Percentiles rank a stretch among this genome's conserved stretches.
Evolutionary conservation across 306 rosid genomes (phyloP).

Genomic region (Carpinus viminea): DNA sequence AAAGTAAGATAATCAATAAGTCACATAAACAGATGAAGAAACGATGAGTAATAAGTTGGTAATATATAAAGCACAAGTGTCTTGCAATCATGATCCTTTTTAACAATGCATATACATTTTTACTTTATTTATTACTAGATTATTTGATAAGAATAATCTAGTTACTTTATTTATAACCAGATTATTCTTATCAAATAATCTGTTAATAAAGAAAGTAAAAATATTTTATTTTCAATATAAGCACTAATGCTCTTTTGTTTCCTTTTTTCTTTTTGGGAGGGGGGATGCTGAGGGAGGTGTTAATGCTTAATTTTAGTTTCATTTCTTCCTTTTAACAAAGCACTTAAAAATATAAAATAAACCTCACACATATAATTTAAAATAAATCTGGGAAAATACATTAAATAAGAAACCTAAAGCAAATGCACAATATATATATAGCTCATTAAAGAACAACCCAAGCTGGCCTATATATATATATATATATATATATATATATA

Average conservation of each 20-base stretch:
- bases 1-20: constrained; percentile 2
- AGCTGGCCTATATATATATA: neutral
- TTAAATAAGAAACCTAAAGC: neutral
- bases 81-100: neutral
- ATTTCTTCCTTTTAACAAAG: neutral
- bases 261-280: too few species aligned
- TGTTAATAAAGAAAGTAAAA: neutral
- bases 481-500: neutral
- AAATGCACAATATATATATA: neutral
- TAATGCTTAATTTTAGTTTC: neutral
- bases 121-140: too few species aligned
- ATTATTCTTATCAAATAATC: neutral
- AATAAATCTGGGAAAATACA: neutral
- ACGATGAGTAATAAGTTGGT: neutral
- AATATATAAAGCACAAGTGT: neutral
- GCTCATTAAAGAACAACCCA: too few species aligned
- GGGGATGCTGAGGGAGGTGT: neutral
- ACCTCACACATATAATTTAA: neutral
- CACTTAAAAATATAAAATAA: too few species aligned
- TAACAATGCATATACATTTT: neutral
- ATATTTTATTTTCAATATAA: neutral
- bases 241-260: neutral
- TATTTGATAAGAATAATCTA: too few species aligned
- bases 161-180: too few species aligned
- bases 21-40: neutral